These are phyloP conservation scores for Trichoderma koningiopsis DNA, from an alignment of 2,329 filamentous ascomycete genomes.

Conservation along the genomic window DNA sequence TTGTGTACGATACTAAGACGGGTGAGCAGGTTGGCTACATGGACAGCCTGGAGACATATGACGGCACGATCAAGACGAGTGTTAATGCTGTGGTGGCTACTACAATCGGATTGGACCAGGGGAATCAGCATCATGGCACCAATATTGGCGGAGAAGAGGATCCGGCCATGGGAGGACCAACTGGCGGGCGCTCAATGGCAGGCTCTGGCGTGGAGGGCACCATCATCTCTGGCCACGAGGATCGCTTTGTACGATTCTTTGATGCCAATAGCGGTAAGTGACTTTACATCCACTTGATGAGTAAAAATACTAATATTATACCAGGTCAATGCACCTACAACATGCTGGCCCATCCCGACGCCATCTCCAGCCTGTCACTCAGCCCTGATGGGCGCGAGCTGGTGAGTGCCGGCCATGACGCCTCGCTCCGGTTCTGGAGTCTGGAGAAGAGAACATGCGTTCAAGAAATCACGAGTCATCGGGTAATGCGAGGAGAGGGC, in stretches of 20 bases:
- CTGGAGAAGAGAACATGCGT: conserved; percentile 93
- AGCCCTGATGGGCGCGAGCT: conserved; percentile 93
- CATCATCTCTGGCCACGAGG: conserved; percentile 95
- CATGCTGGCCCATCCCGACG: conserved; percentile 93
- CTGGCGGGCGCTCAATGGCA: conserved; percentile 65
- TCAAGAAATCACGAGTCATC: conserved; percentile 91
- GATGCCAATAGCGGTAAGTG: conserved; percentile 96
- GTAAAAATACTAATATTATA: background rate
- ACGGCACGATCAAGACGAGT: conserved; percentile 74
- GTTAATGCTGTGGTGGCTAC: conserved; percentile 92
- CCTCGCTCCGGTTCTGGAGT: conserved; percentile 94
- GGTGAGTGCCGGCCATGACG: conserved; percentile 94
- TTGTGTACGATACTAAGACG: conserved; percentile 89
- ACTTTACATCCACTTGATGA: conserved; percentile 30
- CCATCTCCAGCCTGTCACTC: conserved; percentile 87
- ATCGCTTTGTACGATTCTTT: conserved; percentile 94
- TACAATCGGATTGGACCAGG: conserved; percentile 77
- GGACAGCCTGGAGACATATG: conserved; percentile 92
- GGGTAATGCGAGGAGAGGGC: conserved; percentile 93
- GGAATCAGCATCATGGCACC: conserved; percentile 55
- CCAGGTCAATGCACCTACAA: conserved; percentile 99
- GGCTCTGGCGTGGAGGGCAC: conserved; percentile 86
- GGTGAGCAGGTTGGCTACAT: conserved; percentile 91
- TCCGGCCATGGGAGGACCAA: conserved; percentile 71
- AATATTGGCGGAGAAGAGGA: conserved; percentile 71